These are phyloP conservation scores for Hymenoscyphus occultus DNA, from an alignment of 2,329 filamentous ascomycete species.

Conservation along the genomic window DNA sequence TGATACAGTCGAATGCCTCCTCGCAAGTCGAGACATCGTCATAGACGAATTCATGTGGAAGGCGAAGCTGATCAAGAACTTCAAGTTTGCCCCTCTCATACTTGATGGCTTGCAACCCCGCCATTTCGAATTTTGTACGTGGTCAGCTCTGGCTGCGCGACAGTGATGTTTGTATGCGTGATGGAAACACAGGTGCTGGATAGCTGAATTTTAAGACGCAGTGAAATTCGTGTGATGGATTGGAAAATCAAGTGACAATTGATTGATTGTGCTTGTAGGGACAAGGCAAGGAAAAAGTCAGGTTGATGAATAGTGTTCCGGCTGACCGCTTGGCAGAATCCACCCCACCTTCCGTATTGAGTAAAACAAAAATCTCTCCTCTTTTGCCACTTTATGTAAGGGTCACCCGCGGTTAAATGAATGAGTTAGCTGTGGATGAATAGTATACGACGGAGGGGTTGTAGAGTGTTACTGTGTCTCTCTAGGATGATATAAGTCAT, in stretches of 20 bases:
- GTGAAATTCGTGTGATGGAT: not conserved
- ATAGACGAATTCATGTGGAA: constrained; percentile 78
- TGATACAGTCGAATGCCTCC: constrained; percentile 80
- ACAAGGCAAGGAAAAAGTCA: too few species aligned
- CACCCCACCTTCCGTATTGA: not conserved
- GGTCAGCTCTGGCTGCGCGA: not conserved
- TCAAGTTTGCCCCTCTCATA: constrained; percentile 70
- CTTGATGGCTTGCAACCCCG: constrained; percentile 69
- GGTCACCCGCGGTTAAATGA: not conserved
- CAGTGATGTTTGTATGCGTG: not conserved
- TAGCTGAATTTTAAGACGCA: not conserved
- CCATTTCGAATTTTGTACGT: constrained; percentile 19
- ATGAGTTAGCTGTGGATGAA: too few species aligned
- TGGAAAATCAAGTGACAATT: not conserved
- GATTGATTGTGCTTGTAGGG: not conserved
- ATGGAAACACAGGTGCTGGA: not conserved
- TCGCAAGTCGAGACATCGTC: constrained; percentile 67
- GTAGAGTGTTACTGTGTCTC: too few species aligned
- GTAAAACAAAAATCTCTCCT: not conserved
- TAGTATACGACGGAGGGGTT: too few species aligned
- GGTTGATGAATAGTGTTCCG: not conserved
- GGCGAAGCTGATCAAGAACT: constrained; percentile 78
- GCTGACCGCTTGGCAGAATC: not conserved
- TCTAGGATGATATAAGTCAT: too few species aligned
- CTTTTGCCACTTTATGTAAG: not conserved